These are phyloP conservation scores for Saccharomycopsis microspora DNA, from an alignment of 805 yeast genomes.

Conservation along the genomic window DNA sequence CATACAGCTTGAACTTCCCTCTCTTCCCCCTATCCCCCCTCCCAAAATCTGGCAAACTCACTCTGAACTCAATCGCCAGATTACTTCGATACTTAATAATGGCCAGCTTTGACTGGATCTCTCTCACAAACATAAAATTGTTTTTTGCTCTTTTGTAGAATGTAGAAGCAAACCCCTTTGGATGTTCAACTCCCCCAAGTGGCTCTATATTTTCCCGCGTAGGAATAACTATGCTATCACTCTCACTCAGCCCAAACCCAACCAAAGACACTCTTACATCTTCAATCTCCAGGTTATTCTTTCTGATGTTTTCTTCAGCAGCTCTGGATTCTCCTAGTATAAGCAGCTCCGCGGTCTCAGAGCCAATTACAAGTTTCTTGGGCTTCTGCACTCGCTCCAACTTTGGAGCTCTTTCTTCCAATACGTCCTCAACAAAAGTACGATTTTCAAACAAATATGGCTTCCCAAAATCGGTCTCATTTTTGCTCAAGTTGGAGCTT, in stretches of 20 bases:
- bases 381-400: too few relatives aligned
- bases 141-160: conserved; percentile 37
- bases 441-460: too few relatives aligned
- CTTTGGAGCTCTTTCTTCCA: too few relatives aligned
- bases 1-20: conserved; percentile 26
- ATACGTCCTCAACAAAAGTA: too few relatives aligned
- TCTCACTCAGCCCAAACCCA: too few relatives aligned
- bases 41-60: conserved; percentile 26
- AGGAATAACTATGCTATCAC: too few relatives aligned
- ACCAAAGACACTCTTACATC: conserved; percentile 12
- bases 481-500: too few relatives aligned
- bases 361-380: too few relatives aligned
- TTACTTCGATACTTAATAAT: conserved; percentile 24
- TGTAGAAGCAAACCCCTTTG: conserved; percentile 40
- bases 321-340: not conserved
- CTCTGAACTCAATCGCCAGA: conserved; percentile 29
- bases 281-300: conserved; percentile 2
- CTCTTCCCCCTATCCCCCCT: conserved; percentile 1
- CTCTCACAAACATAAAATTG: conserved; percentile 40
- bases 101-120: conserved; percentile 34
- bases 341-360: too few relatives aligned
- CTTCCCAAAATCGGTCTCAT: too few relatives aligned
- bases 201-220: too few relatives aligned
- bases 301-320: not conserved
- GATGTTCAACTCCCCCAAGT: conserved; percentile 20